phyloP scores from a whole-genome alignment of 2,329 filamentous ascomycete genomes.

The Davidsoniella virescens region DNA sequence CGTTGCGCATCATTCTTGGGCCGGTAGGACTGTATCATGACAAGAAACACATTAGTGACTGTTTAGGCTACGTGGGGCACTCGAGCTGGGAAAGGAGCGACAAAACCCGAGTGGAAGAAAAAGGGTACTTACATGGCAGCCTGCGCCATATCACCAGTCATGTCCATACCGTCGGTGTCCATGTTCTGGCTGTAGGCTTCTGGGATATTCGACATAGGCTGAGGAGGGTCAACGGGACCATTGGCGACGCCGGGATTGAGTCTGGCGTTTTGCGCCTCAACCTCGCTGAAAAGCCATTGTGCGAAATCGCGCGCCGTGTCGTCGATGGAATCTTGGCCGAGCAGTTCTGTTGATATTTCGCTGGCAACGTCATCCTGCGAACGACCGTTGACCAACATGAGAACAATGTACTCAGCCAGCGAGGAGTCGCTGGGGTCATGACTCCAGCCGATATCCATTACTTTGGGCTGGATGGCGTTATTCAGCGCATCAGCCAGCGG shows the following conservation, averaged over 20 bases:
- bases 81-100: too few species aligned
- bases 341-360: slow-evolving; percentile 75
- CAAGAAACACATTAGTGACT: slow-evolving; percentile 4
- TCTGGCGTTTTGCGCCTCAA: slow-evolving; percentile 49
- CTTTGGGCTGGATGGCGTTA: slow-evolving; percentile 70
- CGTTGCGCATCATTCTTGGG: slow-evolving; percentile 84
- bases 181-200: neutral
- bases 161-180: slow-evolving; percentile 10
- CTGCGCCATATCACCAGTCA: slow-evolving; percentile 21
- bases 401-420: slow-evolving; percentile 86
- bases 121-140: slow-evolving; percentile 39
- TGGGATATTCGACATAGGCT: neutral
- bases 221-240: neutral
- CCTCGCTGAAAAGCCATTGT: slow-evolving; percentile 83
- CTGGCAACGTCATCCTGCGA: slow-evolving; percentile 75
- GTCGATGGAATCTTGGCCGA: slow-evolving; percentile 69
- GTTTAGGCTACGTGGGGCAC: too few species aligned
- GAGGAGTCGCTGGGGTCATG: slow-evolving; percentile 63
- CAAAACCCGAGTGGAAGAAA: neutral
- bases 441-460: slow-evolving; percentile 85
- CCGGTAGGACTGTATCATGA: slow-evolving; percentile 58
- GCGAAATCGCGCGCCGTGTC: slow-evolving; percentile 70
- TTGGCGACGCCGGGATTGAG: slow-evolving; percentile 30
- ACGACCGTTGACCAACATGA: slow-evolving; percentile 94
- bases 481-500: slow-evolving; percentile 74